These are phyloP conservation scores for Batkoa obscura DNA, from an alignment of 371 early-diverging fungal genomes.

Conservation along the genomic window DNA sequence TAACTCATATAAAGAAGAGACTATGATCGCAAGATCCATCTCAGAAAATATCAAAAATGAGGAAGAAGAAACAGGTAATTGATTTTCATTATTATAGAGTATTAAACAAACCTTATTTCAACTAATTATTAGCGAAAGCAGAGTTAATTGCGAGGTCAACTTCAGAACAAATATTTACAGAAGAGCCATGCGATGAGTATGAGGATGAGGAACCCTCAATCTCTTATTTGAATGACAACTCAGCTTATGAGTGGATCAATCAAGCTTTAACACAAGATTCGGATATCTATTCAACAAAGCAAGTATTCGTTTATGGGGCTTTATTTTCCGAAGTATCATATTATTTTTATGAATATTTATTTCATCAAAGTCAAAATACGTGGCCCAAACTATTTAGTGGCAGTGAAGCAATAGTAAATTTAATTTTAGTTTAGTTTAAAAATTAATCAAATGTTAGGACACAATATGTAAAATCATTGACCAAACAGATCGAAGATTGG, in stretches of 20 bases:
- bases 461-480: slow-evolving; percentile 44
- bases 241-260: not conserved
- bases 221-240: not conserved
- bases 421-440: not conserved
- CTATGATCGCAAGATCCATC: too few species aligned
- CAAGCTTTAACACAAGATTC: not conserved
- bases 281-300: not conserved
- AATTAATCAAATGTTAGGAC: slow-evolving; percentile 30
- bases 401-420: slow-evolving; percentile 41
- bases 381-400: slow-evolving; percentile 65
- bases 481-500: slow-evolving; percentile 67
- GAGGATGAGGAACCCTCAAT: not conserved
- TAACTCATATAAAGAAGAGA: too few species aligned
- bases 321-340: slow-evolving; percentile 1
- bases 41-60: too few species aligned
- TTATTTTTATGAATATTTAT: slow-evolving; percentile 8
- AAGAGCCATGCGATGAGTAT: not conserved
- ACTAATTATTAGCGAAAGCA: not conserved
- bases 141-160: not conserved
- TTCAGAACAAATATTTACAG: not conserved
- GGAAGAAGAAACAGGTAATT: too few species aligned
- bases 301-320: not conserved
- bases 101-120: too few species aligned
- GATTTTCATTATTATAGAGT: too few species aligned
- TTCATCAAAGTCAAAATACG: slow-evolving; percentile 31